Conservation (phyloP, 2,329 filamentous ascomycete species). For the Zasmidium angulare region DNA sequence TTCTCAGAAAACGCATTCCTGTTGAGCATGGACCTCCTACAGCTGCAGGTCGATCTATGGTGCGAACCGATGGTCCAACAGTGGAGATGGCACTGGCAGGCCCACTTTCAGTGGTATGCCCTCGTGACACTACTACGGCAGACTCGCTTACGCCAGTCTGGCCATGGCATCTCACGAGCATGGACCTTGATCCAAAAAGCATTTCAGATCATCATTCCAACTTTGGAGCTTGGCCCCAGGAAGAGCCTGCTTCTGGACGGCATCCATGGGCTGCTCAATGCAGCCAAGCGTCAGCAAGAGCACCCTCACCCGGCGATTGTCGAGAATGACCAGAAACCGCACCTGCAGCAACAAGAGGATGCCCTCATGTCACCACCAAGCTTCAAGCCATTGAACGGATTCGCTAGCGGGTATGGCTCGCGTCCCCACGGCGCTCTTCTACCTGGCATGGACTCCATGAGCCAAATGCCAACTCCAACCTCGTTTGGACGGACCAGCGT, state of each 20-base stretch:
- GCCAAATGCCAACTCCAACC: slow-evolving; percentile 12
- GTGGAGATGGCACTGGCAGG: slow-evolving; percentile 31
- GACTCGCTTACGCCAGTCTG: slow-evolving; percentile 22
- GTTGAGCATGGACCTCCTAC: slow-evolving; percentile 25
- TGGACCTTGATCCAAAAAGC: slow-evolving; percentile 25
- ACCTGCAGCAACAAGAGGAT: slow-evolving; percentile 6
- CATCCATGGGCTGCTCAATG: slow-evolving; percentile 22
- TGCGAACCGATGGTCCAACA: slow-evolving; percentile 26
- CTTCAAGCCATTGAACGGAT: slow-evolving; percentile 5
- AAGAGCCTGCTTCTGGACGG: slow-evolving; percentile 23
- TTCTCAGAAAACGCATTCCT: slow-evolving; percentile 28
- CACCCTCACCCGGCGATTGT: slow-evolving; percentile 1
- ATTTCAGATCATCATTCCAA: slow-evolving; percentile 27
- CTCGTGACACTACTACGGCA: slow-evolving; percentile 26
- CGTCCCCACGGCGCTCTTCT: slow-evolving; percentile 10
- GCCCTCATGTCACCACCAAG: slow-evolving; percentile 3
- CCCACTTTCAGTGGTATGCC: slow-evolving; percentile 31
- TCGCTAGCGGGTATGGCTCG: slow-evolving; percentile 9
- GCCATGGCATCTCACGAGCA: slow-evolving; percentile 17
- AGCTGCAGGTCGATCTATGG: slow-evolving; percentile 29
- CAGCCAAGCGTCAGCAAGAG: slow-evolving; percentile 22
- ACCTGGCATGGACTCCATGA: slow-evolving; percentile 13
- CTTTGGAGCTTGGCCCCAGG: slow-evolving; percentile 17
- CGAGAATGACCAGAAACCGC: background rate
- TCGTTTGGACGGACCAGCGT: slow-evolving; percentile 7